Conservation (phyloP, 148 eudicot genomes). For the Rheum nobile region DNA sequence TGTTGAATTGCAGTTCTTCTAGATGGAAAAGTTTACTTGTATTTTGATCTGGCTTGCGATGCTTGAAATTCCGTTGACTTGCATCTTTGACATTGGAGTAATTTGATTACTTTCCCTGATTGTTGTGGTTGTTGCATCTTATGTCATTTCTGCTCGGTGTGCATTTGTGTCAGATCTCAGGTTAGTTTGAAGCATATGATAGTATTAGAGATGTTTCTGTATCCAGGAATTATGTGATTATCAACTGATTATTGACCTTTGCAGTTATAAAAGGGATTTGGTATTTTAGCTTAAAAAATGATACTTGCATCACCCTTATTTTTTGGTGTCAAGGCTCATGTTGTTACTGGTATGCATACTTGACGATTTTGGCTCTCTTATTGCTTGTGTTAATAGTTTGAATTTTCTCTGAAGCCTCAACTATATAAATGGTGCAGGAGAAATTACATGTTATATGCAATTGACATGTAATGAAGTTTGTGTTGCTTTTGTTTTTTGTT, state of each 20-base stretch:
- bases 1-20: background rate
- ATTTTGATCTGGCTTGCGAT: background rate
- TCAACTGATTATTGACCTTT: background rate
- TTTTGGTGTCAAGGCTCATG: background rate
- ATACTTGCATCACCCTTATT: slow-evolving; percentile 26
- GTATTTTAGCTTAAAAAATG: background rate
- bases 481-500: background rate
- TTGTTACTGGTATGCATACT: background rate
- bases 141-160: background rate
- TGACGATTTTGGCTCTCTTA: background rate
- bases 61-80: background rate
- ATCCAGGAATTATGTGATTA: background rate
- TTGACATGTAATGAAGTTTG: background rate
- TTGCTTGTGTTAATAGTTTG: background rate
- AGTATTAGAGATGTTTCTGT: background rate
- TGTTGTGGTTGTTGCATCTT: background rate
- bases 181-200: background rate
- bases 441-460: background rate
- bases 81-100: background rate
- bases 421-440: background rate
- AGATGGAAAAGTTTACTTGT: background rate
- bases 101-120: background rate
- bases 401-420: background rate
- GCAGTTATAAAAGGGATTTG: background rate
- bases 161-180: background rate